Evolutionary conservation across 78 protist species (phyloP), one percentile per base, ranked within the genome.

Genomic region (Isochrysis galbana): DNA sequence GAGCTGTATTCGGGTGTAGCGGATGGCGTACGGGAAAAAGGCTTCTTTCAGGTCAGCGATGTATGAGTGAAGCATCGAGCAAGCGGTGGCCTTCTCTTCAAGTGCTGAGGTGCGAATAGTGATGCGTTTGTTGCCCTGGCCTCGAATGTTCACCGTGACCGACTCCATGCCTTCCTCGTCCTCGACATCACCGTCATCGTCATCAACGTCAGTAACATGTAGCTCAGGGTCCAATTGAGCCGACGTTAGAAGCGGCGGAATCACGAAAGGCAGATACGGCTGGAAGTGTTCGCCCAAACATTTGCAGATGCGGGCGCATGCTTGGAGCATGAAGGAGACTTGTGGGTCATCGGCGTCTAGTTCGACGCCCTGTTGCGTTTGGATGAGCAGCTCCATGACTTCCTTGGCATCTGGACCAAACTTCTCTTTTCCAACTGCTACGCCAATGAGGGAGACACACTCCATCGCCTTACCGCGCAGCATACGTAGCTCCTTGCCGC

Each of bases 381-480:
- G 0, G 45, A 89, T 25, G 45, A 98, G 22, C 70, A 92, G 48
- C 11, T 93, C 92, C 94, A 98, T 96, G 54, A 98, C 80, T 42
- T 89, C 91, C 36, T 32, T 10, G 51, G 97, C 97, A 87, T 97
- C 96, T 0, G 21, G 11, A 3, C 0, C 25, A 74, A 97, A 98
- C 22, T 14, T 74, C 10, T 95, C 98, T 47, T 87, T 89, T 48
- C 97, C 97, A 46, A 98, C 99, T 2, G 99, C 97, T 25, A 96
- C 47, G 84, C 98, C 98, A 74, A 97, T 93, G 41, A 97, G 89
- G 34, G 97, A 91, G 94, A 97, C 89, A 45, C 98, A 92, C 94
- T 98, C 98, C 92, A 98, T 95, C 25, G 97, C 95, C 94, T 96
- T 95, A 55, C 98, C 98, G 36, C 97, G 94, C 51, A 98, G 93